Evolutionary conservation across 805 yeast genomes (phyloP), one percentile per base, ranked within the genome.

Genomic region (Wickerhamomyces subpelliculosus): DNA sequence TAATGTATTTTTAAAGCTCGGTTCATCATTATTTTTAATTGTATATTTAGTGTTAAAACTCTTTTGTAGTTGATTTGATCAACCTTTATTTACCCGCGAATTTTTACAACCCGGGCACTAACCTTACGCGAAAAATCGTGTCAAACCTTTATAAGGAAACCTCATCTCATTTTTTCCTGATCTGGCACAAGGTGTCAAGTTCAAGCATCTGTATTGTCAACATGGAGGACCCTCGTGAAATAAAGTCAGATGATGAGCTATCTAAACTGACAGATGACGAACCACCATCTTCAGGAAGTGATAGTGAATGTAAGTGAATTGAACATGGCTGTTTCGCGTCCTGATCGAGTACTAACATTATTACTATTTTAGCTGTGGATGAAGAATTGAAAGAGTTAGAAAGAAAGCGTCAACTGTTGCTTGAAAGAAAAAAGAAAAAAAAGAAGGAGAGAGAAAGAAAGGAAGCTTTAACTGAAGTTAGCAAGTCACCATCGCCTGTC

Each of bases 321-420:
- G n/a, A n/a, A n/a, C n/a, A n/a, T n/a, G n/a, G n/a, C n/a, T n/a
- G 29, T 27, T 6, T 25, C 27, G 27, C 27, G 27, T 8, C 24
- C 24, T 22, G 24, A 22, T 22, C 24, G n/a, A 22, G 24, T 13
- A 12, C 22, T 19, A 27, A 23, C 22, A 56, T 52, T 11, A 47
- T 48, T 16, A 24, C n/a, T n/a, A n/a, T n/a, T n/a, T n/a, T 28
- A 1, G 51, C 42, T 13, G 41, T 57, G 11, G 43, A 47, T 26
- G 39, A 35, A 18, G 49, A 49, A 36, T 24, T 55, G 6, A 51
- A 48, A 8, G 56, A 48, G 18, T 44, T 60, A 5, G 62, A 60
- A 31, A 41, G 47, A 34, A 50, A 47, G 24, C 28, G 32, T 9
- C 60, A 54, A 35, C 37, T 60, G 7, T 22, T 44, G 18, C 41